phyloP scores from a whole-genome alignment of 306 rosid genomes.

The Trifolium subterraneum region DNA sequence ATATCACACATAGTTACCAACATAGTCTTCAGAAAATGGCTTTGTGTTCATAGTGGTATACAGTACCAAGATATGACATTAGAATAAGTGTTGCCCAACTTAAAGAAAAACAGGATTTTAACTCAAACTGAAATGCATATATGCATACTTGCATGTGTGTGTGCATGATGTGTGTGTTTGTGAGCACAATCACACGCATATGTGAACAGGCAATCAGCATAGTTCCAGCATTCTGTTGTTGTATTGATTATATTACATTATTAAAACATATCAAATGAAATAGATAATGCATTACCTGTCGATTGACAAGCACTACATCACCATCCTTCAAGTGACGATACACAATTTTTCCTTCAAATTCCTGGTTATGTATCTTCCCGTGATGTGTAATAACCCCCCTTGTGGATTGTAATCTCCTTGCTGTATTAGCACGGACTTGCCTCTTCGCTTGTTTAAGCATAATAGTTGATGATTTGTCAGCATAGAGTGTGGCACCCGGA shows the following conservation, averaged over 20 bases:
- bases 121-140: not conserved
- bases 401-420: slow-evolving; percentile 80
- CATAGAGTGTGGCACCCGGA: slow-evolving; percentile 90
- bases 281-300: slow-evolving; percentile 71
- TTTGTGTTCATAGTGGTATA: slow-evolving; percentile 5
- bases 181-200: not conserved
- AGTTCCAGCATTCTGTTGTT: slow-evolving; percentile 4
- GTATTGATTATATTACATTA: not conserved
- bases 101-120: slow-evolving; percentile 4
- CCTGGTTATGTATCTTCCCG: slow-evolving; percentile 64
- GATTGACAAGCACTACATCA: slow-evolving; percentile 89
- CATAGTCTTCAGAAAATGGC: slow-evolving; percentile 12
- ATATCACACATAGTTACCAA: not conserved
- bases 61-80: slow-evolving; percentile 17
- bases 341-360: slow-evolving; percentile 83
- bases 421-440: slow-evolving; percentile 54
- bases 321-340: slow-evolving; percentile 94
- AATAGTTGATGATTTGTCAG: slow-evolving; percentile 60
- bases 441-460: slow-evolving; percentile 53
- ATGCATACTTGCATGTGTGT: not conserved
- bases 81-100: not conserved
- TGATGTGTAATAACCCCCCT: slow-evolving; percentile 69
- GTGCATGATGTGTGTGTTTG: not conserved
- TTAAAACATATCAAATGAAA: slow-evolving; percentile 34
- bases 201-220: slow-evolving; percentile 9